Base-by-base conservation (phyloP, 805 yeast species). In the Wickerhamomyces hampshirensis region DNA sequence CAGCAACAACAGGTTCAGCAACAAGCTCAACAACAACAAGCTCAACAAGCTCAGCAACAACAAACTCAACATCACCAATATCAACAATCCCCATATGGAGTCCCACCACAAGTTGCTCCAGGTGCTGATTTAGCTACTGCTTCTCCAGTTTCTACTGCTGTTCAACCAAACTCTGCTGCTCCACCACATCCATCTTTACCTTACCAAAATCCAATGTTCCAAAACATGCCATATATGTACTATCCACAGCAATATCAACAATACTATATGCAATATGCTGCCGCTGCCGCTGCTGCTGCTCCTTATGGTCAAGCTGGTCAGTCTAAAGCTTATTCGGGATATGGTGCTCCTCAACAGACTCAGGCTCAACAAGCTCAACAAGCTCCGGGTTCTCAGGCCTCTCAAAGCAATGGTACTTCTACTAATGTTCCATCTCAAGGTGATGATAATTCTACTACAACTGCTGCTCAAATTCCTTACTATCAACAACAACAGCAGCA, bases 111-210 rank as follows among this genome's bases (percentile, higher is more conserved):
- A 49, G 44, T 37, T 42, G 34, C 45, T 10, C 18, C 43, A 23
- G 40, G 37, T 37, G 16, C 43, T 33, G 54, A 51, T 5, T 33
- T 48, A 31, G 39, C 40, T 16, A 23, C 45, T 24, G 53, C 54
- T 29, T 53, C 60, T 26, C 57, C 60, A 37, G 57, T 50, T 30
- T 39, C 50, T 28, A 43, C 58, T 12, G 31, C 50, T 29, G 53
- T 49, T 28, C 60, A 57, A 41, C 55, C 55, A 46, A 46, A 30
- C 30, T 28, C 40, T 23, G 40, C 43, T 23, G 35, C 48, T 19
- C 50, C 42, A 40, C 55, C 47, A 38, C 52, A 52, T 38, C 50
- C 57, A 26, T 42, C 42, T 31, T 39, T 48, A 33, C 44, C 50
- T 21, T 54, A 43, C 39, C 53, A 47, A 39, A 39, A 38, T 27